Conservation (phyloP, 805 yeast species). For the Monosporozyma siamensis region DNA sequence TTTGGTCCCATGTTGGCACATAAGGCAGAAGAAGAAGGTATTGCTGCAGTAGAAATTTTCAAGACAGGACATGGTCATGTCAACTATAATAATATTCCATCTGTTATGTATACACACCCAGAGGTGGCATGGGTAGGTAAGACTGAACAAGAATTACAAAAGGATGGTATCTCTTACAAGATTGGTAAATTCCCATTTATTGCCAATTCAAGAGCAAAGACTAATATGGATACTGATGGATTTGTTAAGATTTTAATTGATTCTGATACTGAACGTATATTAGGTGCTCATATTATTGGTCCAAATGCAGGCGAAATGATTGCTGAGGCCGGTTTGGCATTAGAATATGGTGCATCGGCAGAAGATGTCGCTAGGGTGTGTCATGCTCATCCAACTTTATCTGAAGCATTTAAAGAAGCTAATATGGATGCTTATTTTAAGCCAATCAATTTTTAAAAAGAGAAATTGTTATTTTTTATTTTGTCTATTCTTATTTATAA, state of each 20-base stretch:
- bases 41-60: conserved; percentile 94
- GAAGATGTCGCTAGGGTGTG: conserved; percentile 97
- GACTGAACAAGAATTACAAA: conserved; percentile 89
- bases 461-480: neutral
- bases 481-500: neutral
- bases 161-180: conserved; percentile 82
- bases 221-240: conserved; percentile 94
- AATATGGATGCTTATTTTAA: conserved; percentile 86
- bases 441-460: conserved; percentile 58
- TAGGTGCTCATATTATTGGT: conserved; percentile 96
- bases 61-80: conserved; percentile 95
- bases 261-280: conserved; percentile 91
- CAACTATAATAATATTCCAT: conserved; percentile 94
- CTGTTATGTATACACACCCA: conserved; percentile 98
- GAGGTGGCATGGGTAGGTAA: conserved; percentile 99
- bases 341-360: conserved; percentile 97
- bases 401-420: conserved; percentile 98
- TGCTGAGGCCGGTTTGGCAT: conserved; percentile 94
- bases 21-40: conserved; percentile 99
- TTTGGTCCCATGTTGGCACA: conserved; percentile 99
- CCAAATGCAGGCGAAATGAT: conserved; percentile 99
- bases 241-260: conserved; percentile 93
- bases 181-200: conserved; percentile 97
- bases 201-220: conserved; percentile 99
- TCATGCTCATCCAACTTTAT: conserved; percentile 97